phyloP scores from a whole-genome alignment of 805 yeast species.

The Ogataea minuta region DNA sequence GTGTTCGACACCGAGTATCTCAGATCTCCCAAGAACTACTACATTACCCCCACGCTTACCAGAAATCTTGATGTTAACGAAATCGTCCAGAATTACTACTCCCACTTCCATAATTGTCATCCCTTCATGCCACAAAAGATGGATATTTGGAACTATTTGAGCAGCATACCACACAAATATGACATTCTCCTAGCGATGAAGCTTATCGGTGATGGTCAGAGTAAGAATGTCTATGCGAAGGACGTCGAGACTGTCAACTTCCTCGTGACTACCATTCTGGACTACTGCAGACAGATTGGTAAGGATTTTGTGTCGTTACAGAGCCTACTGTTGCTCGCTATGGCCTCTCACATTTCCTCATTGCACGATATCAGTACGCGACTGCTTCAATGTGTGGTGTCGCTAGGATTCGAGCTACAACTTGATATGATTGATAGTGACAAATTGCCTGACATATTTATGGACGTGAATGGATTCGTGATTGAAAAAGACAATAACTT shows the following conservation, averaged over 20 bases:
- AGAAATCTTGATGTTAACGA: constrained; percentile 28
- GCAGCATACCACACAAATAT: constrained; percentile 34
- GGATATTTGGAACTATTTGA: constrained; percentile 36
- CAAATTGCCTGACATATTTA: constrained; percentile 25
- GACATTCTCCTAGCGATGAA: constrained; percentile 49
- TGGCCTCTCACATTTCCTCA: constrained; percentile 51
- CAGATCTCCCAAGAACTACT: constrained; percentile 24
- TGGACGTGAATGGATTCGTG: constrained; percentile 36
- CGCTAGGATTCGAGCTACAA: constrained; percentile 37
- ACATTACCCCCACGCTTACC: constrained; percentile 31
- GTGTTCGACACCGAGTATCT: constrained; percentile 26
- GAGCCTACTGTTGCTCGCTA: constrained; percentile 38
- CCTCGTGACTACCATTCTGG: constrained; percentile 33
- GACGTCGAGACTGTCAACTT: constrained; percentile 42
- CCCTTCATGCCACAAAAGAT: constrained; percentile 45
- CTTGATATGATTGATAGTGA: constrained; percentile 40
- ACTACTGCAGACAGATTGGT: constrained; percentile 32
- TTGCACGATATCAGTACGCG: constrained; percentile 44
- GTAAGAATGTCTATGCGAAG: constrained; percentile 34
- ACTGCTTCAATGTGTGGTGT: constrained; percentile 43
- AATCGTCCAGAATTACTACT: constrained; percentile 35
- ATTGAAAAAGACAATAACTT: constrained; percentile 16
- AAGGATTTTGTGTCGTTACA: constrained; percentile 47
- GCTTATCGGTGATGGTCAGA: constrained; percentile 48
- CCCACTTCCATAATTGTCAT: constrained; percentile 41